Evolutionary conservation across 2,329 filamentous ascomycete species (phyloP), one percentile per base, ranked within the genome.

Genomic region (Aureobasidium sp.): DNA sequence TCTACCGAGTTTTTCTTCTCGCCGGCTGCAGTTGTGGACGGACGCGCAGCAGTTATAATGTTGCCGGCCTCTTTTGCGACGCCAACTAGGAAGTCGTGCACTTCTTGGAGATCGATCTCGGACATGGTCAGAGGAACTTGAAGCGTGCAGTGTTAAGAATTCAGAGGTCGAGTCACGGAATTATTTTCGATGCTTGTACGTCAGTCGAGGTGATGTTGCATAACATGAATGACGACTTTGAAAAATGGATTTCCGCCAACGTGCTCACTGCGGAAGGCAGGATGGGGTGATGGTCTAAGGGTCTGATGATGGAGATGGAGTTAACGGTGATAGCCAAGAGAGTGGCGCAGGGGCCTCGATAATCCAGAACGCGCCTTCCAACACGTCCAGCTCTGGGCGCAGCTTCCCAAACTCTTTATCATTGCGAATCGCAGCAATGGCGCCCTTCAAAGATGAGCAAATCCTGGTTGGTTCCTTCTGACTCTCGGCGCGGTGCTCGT

Each of bases 1-100:
- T 84, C 80, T 55, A 79, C 79, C 50, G 77, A 74, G 58, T 77
- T 77, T 68, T 75, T 76, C 61, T 77, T 77, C 21, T 66, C 68
- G 21, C 72, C 74, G 6, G 70, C 66, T 24, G 61, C 65, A 1
- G 64, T 62, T 5, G 68, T 71, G 1, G 67, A 68, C 8, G 74
- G 74, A 51, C 64, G 70, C 44, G 74, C 74, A 17, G 70, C 63
- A 19, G 68, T 69, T 57, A 76, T 75, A 62, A 72, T 73, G 22
- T 70, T 64, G 52, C 72, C 74, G 3, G 73, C 73, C 57, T 71
- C 63, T 57, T 70, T 64, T 50, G 74, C 74, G 29, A 76, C 65
- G 24, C 63, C 60, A 58, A 75, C 62, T 61, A 76, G 70, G 60
- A 73, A 72, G 63, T 76, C 73, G 47, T 74, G 72, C 58, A 76